Conservation (phyloP, 441 rosid genomes). For the Mallotus japonicus region DNA sequence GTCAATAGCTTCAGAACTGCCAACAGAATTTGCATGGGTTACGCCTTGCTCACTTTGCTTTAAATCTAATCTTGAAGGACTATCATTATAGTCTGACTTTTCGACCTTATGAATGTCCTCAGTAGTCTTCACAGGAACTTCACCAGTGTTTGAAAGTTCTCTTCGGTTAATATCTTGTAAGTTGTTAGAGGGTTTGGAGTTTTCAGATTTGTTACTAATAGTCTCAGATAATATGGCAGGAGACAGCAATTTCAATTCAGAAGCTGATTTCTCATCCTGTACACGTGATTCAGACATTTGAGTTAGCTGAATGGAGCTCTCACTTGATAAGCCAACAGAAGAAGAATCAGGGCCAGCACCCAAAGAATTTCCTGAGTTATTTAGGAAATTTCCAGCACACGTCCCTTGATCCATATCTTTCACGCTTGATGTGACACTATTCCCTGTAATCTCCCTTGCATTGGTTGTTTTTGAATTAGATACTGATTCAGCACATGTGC, state of each 20-base stretch:
- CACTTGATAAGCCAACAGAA: conserved; percentile 29
- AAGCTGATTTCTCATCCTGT: conserved; percentile 36
- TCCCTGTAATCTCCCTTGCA: conserved; percentile 34
- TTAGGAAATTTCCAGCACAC: conserved; percentile 29
- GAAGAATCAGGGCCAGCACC: conserved; percentile 24
- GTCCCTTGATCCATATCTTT: conserved; percentile 32
- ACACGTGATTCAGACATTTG: conserved; percentile 36
- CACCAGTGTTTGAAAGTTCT: conserved; percentile 30
- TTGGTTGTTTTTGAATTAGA: conserved; percentile 40
- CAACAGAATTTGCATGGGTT: conserved; percentile 29
- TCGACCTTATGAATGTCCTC: conserved; percentile 17
- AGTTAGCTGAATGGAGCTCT: conserved; percentile 30
- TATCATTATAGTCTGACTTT: conserved; percentile 28
- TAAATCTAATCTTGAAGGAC: conserved; percentile 18
- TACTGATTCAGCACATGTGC: conserved; percentile 28
- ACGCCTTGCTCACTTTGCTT: conserved; percentile 34
- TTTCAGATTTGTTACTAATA: conserved; percentile 26
- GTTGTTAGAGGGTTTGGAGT: conserved; percentile 34
- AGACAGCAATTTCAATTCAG: conserved; percentile 34
- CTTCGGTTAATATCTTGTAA: conserved; percentile 28
- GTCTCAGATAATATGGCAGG: conserved; percentile 24
- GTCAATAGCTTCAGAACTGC: conserved; percentile 28
- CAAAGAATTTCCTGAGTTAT: conserved; percentile 30
- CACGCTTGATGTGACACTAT: conserved; percentile 27
- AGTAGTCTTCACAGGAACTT: conserved; percentile 25